phyloP scores from a whole-genome alignment of 345 rosid genomes.

The Mallotus nudiflorus region DNA sequence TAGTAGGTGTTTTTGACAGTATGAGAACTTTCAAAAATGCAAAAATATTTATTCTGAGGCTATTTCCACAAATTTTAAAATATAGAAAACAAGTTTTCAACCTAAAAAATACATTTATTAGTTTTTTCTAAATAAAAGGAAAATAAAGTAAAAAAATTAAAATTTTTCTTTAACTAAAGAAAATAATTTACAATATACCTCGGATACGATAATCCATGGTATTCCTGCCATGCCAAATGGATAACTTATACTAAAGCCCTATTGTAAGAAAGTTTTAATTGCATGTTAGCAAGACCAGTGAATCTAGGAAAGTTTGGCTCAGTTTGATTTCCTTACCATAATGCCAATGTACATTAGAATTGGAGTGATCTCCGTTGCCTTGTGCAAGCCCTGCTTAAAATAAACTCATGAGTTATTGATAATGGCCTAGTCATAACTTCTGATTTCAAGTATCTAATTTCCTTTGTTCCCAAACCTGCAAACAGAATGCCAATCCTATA shows the following conservation, averaged over 20 bases:
- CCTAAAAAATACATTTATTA: no score
- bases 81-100: no score
- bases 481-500: conserved; percentile 31
- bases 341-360: conserved; percentile 32
- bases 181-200: no score
- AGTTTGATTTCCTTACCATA: conserved; percentile 24
- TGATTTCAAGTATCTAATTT: not conserved
- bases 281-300: no score
- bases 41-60: no score
- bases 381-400: conserved; percentile 23
- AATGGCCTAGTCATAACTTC: not conserved
- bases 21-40: no score
- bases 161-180: no score
- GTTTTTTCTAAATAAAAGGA: no score
- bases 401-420: not conserved
- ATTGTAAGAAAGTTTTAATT: not conserved
- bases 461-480: conserved; percentile 26
- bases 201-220: conserved; percentile 66
- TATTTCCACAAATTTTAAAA: no score
- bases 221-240: conserved; percentile 54
- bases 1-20: no score
- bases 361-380: conserved; percentile 22
- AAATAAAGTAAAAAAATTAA: no score
- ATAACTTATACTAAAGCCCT: conserved; percentile 40
- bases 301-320: not conserved